Conservation (phyloP, 2,329 filamentous ascomycete species). For the Alternaria postmessia region DNA sequence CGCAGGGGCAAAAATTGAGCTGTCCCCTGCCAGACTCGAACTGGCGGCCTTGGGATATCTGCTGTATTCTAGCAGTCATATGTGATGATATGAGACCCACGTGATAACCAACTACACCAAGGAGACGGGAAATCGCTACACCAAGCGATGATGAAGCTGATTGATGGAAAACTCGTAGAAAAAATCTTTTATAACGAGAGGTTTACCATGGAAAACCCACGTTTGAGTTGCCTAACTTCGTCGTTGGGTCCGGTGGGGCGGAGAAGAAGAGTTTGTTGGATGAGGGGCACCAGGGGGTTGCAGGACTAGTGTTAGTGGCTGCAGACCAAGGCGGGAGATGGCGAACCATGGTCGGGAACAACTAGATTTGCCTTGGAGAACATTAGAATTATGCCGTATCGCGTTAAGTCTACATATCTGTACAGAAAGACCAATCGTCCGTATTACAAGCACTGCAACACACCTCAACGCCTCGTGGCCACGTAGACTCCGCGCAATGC, state of each 20-base stretch:
- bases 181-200: too few relatives aligned
- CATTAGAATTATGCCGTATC: constrained; percentile 19
- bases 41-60: constrained; percentile 48
- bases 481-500: constrained; percentile 8
- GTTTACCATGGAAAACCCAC: too few relatives aligned
- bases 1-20: constrained; percentile 15
- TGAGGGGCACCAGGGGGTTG: not conserved
- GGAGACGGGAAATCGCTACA: constrained; percentile 25
- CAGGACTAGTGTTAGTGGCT: not conserved
- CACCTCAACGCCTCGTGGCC: constrained; percentile 9
- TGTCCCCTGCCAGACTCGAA: constrained; percentile 48
- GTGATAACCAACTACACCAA: constrained; percentile 51
- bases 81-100: constrained; percentile 45
- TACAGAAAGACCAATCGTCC: constrained; percentile 3
- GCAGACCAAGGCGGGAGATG: not conserved
- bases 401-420: constrained; percentile 12
- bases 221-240: not conserved
- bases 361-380: not conserved
- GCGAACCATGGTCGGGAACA: not conserved
- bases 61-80: constrained; percentile 38
- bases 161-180: too few relatives aligned
- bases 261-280: not conserved
- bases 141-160: constrained; percentile 6
- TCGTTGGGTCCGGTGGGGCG: not conserved
- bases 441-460: not conserved